Conservation (phyloP, 257 asterid species). For the Misopates orontium region DNA sequence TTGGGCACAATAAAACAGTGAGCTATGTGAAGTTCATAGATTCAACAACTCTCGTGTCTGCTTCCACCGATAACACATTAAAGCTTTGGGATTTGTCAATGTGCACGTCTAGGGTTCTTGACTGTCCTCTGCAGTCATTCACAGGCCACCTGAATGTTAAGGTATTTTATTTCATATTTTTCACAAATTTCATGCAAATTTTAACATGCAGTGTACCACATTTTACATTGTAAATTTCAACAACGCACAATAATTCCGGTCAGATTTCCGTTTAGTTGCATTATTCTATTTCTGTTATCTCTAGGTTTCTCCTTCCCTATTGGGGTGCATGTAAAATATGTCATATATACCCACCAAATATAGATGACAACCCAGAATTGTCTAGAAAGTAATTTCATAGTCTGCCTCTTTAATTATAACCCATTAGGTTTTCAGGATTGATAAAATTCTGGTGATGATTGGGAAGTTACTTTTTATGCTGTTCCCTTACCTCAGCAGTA, state of each 20-base stretch:
- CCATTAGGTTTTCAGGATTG: neutral
- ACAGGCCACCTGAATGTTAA: slow-evolving; percentile 91
- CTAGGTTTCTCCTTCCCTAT: neutral
- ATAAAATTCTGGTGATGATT: neutral
- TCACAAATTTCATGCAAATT: neutral
- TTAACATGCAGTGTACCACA: slow-evolving; percentile 1
- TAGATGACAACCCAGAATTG: neutral
- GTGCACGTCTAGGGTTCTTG: slow-evolving; percentile 74
- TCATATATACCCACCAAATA: slow-evolving; percentile 2
- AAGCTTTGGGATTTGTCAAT: slow-evolving; percentile 97
- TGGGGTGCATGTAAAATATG: neutral
- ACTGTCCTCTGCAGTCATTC: slow-evolving; percentile 85
- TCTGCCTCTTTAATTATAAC: neutral
- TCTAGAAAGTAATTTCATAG: neutral
- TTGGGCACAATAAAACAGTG: slow-evolving; percentile 93
- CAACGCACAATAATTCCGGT: neutral
- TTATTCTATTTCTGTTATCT: neutral
- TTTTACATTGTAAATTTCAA: slow-evolving; percentile 5
- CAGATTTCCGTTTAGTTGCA: slow-evolving; percentile 2
- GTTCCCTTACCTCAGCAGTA: neutral
- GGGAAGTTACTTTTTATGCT: neutral
- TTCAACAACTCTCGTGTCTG: slow-evolving; percentile 85
- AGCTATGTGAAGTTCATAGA: slow-evolving; percentile 93
- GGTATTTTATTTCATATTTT: slow-evolving; percentile 45
- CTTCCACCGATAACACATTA: slow-evolving; percentile 89